Conservation (phyloP, 2,329 filamentous ascomycete genomes). For the Ciborinia camelliae region DNA sequence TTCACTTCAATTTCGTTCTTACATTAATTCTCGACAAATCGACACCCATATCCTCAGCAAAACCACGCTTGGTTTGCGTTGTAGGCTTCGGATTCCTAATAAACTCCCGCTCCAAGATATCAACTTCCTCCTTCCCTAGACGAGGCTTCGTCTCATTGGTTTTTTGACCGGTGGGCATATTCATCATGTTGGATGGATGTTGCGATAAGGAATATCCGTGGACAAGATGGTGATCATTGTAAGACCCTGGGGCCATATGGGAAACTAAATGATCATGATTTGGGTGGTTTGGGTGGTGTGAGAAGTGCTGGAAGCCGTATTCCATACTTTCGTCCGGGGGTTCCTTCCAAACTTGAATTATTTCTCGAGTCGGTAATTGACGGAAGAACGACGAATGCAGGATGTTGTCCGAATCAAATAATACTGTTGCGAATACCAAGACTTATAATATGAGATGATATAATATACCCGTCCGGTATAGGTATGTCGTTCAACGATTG, state of each 20-base stretch:
- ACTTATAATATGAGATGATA: too few species aligned
- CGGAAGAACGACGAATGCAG: not conserved
- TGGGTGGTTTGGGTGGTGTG: constrained; percentile 26
- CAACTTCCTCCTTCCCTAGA: constrained; percentile 57
- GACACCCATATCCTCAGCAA: constrained; percentile 60
- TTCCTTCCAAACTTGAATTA: not conserved
- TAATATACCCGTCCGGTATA: not conserved
- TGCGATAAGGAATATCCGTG: constrained; percentile 26
- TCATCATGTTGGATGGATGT: constrained; percentile 38
- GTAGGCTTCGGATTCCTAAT: constrained; percentile 63
- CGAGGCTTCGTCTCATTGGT: constrained; percentile 37
- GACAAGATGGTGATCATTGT: constrained; percentile 26
- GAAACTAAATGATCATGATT: constrained; percentile 25
- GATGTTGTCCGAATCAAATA: not conserved
- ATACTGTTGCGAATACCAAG: not conserved
- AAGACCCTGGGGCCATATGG: constrained; percentile 22
- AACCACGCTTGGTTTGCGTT: constrained; percentile 57
- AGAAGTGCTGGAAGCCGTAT: constrained; percentile 24
- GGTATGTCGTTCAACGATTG: constrained; percentile 10
- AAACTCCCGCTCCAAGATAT: constrained; percentile 58
- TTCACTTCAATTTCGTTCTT: constrained; percentile 29
- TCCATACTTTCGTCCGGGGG: constrained; percentile 27
- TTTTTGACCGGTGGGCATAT: constrained; percentile 27
- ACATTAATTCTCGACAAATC: constrained; percentile 63
- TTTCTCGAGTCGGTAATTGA: not conserved